Evolutionary conservation across 768 basidiomycete genomes (phyloP).

Genomic region (Auricularia sp.): DNA sequence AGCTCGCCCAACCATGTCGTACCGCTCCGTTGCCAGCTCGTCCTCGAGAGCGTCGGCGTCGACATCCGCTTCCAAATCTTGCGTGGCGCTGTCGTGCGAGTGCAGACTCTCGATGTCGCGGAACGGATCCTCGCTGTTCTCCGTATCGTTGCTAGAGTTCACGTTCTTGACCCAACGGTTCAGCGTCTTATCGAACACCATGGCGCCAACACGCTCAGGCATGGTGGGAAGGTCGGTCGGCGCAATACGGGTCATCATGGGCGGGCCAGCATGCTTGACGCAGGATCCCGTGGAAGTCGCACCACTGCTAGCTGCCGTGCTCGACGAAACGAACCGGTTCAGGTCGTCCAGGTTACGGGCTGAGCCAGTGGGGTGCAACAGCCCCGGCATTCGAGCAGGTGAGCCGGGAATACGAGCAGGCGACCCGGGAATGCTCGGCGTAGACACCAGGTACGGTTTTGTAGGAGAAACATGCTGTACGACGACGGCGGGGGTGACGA

Average conservation of each 20-base stretch:
- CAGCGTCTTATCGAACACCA: conserved; percentile 75
- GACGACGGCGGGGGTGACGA: not conserved
- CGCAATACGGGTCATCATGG: conserved; percentile 70
- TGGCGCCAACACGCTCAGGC: conserved; percentile 73
- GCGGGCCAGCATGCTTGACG: conserved; percentile 72
- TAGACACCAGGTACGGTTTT: not conserved
- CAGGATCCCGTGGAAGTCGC: conserved; percentile 59
- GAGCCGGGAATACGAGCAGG: conserved; percentile 35
- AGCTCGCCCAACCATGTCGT: conserved; percentile 31
- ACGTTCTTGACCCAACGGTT: conserved; percentile 75
- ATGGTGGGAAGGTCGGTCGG: conserved; percentile 68
- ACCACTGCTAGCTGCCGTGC: conserved; percentile 54
- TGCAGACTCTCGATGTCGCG: conserved; percentile 78
- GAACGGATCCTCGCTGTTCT: conserved; percentile 80
- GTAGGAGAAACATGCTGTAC: not conserved
- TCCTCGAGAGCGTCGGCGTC: conserved; percentile 51
- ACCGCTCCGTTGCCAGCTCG: conserved; percentile 16
- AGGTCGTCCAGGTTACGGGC: conserved; percentile 37
- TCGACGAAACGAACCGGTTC: conserved; percentile 83
- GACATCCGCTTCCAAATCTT: conserved; percentile 25
- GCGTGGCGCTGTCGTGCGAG: not conserved
- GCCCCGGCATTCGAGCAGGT: conserved; percentile 25
- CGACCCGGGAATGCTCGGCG: conserved; percentile 10
- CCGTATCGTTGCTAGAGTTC: conserved; percentile 24
- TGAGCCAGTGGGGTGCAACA: conserved; percentile 19